Evolutionary conservation across 2,329 filamentous ascomycete species (phyloP), one percentile per base, ranked within the genome.

Genomic region (Aureobasidium sp.): DNA sequence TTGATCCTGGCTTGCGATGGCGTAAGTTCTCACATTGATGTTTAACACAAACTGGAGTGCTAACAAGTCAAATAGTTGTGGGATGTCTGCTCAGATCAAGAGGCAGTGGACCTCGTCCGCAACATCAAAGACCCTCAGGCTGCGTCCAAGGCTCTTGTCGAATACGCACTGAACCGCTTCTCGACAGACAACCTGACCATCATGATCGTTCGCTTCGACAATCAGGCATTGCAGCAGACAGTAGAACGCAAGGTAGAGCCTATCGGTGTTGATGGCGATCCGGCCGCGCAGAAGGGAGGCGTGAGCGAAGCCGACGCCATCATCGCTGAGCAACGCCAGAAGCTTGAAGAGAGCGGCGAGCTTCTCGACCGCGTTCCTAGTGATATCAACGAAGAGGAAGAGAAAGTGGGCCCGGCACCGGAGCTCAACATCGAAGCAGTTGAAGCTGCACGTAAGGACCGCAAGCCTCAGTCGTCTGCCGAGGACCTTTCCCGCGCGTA

Each of bases 61-160:
- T 59, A 34, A 50, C 57, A 16, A 16, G 21, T 6, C 3, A 4
- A 61, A 61, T 71, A 97, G 94, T 82, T 99, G n/a, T 99, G 94
- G 94, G 94, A 99, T 74, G 94, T 99, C 61, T 99, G 94, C 76
- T 89, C 87, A 27, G 94, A 99, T 69, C 94, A 99, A 76, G 94
- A 97, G 76, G 94, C 94, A 0, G 93, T 97, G 21, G 92, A 97
- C 72, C 84, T 97, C 30, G 82, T 97, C 63, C 90, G 93, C 61
- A 82, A 88, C 61, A 80, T 89, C n/a, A 81, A 88, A 64, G 92
- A 97, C 70, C 90, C 94, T 0, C 85, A 87, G 66, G 77, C 82
- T 21, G 93, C 93, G 0, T 91, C 93, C 1, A 97, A 95, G 74
- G 80, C 86, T 45, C 85, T 99, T 6, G 94, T 99, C 27, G 92